A percentile compares a stretch with the other conserved stretches of the same genome.
phyloP scores from a whole-genome alignment of 1,139 yeast species.

The Suhomyces bolitotheri region DNA sequence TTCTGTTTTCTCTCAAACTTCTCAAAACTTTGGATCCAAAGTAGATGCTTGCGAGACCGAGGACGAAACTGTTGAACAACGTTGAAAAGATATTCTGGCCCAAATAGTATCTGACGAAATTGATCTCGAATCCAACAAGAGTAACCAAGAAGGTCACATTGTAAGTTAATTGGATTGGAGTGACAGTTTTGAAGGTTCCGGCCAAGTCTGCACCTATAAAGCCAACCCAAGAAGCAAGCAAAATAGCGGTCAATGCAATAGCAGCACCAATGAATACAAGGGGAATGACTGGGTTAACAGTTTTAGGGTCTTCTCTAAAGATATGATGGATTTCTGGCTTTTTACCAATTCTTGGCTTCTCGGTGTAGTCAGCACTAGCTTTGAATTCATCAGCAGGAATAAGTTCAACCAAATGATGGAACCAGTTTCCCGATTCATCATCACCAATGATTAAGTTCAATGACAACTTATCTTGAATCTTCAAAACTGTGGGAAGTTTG shows the following conservation, averaged over 20 bases:
- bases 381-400: conserved; percentile 34
- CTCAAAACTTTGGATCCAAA: conserved; percentile 68
- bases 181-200: conserved; percentile 30
- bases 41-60: conserved; percentile 58
- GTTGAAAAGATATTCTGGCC: conserved; percentile 75
- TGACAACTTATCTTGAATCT: conserved; percentile 33
- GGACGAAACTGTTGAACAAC: conserved; percentile 49
- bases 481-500: conserved; percentile 41
- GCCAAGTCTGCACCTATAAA: conserved; percentile 49
- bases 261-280: conserved; percentile 50
- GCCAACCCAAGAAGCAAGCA: conserved; percentile 51
- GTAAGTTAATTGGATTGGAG: conserved; percentile 29
- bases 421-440: conserved; percentile 24
- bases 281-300: conserved; percentile 58
- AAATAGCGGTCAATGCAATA: conserved; percentile 40
- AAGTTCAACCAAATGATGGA: conserved; percentile 34
- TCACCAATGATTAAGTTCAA: conserved; percentile 39
- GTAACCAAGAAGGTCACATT: conserved; percentile 53
- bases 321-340: conserved; percentile 70
- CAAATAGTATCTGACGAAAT: conserved; percentile 67
- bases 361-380: conserved; percentile 23
- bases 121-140: conserved; percentile 59
- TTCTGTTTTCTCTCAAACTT: conserved; percentile 36
- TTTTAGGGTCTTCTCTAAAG: conserved; percentile 58
- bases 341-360: conserved; percentile 46